Percentiles rank a stretch among this genome's conserved stretches.
These are phyloP conservation scores for Cladosporium sp. DNA, from an alignment of 2,329 filamentous ascomycete genomes.

Conservation along the genomic window DNA sequence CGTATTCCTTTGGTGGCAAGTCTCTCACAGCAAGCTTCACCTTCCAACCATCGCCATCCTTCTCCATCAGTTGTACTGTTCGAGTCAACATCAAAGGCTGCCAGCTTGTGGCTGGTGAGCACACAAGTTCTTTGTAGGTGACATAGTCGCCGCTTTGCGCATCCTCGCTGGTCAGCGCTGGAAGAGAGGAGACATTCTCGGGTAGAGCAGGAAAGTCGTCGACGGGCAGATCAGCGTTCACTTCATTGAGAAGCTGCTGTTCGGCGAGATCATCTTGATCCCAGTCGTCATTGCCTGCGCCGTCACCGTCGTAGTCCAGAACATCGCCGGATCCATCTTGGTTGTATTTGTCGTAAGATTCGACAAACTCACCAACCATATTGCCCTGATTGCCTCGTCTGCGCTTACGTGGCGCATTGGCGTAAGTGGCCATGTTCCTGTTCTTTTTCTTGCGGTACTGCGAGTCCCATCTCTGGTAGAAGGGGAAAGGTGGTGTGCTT, in stretches of 20 bases:
- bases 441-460: constrained; percentile 53
- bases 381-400: constrained; percentile 51
- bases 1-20: constrained; percentile 58
- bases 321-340: constrained; percentile 33
- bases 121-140: constrained; percentile 65
- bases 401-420: constrained; percentile 45
- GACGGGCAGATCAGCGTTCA: constrained; percentile 29
- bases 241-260: constrained; percentile 32
- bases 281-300: constrained; percentile 30
- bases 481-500: constrained; percentile 82
- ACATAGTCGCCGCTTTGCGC: constrained; percentile 63
- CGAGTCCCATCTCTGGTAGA: constrained; percentile 79
- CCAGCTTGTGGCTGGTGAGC: constrained; percentile 65
- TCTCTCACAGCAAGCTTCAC: constrained; percentile 71
- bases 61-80: constrained; percentile 64
- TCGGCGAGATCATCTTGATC: constrained; percentile 33
- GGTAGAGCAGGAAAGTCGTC: constrained; percentile 59
- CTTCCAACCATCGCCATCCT: constrained; percentile 44
- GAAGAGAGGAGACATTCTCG: constrained; percentile 46
- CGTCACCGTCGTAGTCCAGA: constrained; percentile 48
- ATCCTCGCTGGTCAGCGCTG: constrained; percentile 50
- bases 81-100: constrained; percentile 63
- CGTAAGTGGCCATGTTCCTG: constrained; percentile 34
- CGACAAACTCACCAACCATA: constrained; percentile 48
- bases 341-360: constrained; percentile 41